Base-by-base conservation (phyloP, 345 rosid species). In the Geranium brycei region DNA sequence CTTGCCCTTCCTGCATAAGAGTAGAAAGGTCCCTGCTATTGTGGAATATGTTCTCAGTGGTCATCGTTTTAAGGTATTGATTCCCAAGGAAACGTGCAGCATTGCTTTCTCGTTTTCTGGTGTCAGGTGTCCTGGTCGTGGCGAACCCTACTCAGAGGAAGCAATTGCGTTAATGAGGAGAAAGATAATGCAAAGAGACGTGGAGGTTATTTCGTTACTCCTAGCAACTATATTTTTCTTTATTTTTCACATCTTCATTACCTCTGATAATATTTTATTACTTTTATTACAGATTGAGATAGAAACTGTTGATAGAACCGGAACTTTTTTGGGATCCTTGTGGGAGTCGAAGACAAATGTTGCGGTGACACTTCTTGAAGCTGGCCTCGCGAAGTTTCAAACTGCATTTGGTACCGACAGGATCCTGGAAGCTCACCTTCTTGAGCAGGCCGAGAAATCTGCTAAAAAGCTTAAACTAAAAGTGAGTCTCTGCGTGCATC, bases 21-120 rank as follows among this genome's bases (percentile, higher is more conserved):
- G 80, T 63, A 78, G 91, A 74, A 87, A 82, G 78, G 75, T 83
- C 40, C 66, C 96, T 72, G 99, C 99, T 8, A 69, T 87, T 66
- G 97, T 95, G 69, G 99, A 95, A 69, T 91, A 95, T 69, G 99
- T 91, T 31, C 83, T 95, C 23, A 95, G 99, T 30, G 99, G 99
- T 69, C 99, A 95, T 74, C 97, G 99, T 60, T 95, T 83, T 77
- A 95, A 91, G 77, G 81, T 95, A 66, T 76, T 85, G 78, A 82
- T 91, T 77, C 95, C 97, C 1, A 95, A 87, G 81, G 97, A 88
- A 75, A 83, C 93, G 16, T 95, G 97, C 74, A 87, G 95, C 74
- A 80, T 95, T 72, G 99, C 99, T 69, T 91, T 95, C 63, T 81
- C 99, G 51, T 87, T 95, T 77, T 95, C 99, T 70, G 99, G 99